Conservation (phyloP, 2,329 filamentous ascomycete species). For the Microascus cirrosus region DNA sequence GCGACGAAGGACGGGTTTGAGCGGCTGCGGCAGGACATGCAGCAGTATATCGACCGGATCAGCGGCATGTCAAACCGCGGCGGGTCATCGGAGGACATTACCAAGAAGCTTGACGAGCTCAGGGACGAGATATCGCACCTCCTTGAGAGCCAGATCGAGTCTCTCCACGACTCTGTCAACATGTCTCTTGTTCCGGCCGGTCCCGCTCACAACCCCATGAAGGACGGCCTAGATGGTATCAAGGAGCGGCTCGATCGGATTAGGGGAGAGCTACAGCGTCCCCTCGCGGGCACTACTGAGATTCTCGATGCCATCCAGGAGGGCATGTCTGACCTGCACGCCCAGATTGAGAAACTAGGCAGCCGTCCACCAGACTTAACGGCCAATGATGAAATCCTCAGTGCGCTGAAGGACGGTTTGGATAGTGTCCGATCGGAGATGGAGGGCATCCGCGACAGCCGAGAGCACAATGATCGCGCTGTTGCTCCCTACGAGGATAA, state of each 20-base stretch:
- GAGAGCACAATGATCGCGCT: constrained; percentile 28
- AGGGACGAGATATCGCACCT: constrained; percentile 56
- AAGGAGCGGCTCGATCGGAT: constrained; percentile 64
- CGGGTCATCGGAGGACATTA: constrained; percentile 62
- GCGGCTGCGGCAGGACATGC: constrained; percentile 67
- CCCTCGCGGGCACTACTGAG: constrained; percentile 65
- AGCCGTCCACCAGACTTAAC: constrained; percentile 76
- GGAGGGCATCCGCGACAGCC: constrained; percentile 53
- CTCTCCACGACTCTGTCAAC: constrained; percentile 68
- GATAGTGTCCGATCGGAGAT: constrained; percentile 68
- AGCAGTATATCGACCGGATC: constrained; percentile 66
- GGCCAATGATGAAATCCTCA: constrained; percentile 79
- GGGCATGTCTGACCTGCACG: constrained; percentile 66
- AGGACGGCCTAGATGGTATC: constrained; percentile 62
- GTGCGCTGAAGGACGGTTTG: constrained; percentile 75
- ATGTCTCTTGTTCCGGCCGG: constrained; percentile 52
- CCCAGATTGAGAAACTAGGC: constrained; percentile 64
- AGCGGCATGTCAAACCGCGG: constrained; percentile 61
- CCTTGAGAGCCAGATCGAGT: constrained; percentile 72
- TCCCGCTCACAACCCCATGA: constrained; percentile 18
- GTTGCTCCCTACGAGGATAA: constrained; percentile 41
- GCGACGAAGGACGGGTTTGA: constrained; percentile 82
- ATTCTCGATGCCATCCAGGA: constrained; percentile 85
- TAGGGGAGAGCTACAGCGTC: constrained; percentile 60
- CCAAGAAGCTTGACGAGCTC: constrained; percentile 54